A percentile compares a stretch with the other conserved stretches of the same genome.
These are phyloP conservation scores for Porodaedalea pini DNA, from an alignment of 1,284 basidiomycete genomes.

Conservation along the genomic window DNA sequence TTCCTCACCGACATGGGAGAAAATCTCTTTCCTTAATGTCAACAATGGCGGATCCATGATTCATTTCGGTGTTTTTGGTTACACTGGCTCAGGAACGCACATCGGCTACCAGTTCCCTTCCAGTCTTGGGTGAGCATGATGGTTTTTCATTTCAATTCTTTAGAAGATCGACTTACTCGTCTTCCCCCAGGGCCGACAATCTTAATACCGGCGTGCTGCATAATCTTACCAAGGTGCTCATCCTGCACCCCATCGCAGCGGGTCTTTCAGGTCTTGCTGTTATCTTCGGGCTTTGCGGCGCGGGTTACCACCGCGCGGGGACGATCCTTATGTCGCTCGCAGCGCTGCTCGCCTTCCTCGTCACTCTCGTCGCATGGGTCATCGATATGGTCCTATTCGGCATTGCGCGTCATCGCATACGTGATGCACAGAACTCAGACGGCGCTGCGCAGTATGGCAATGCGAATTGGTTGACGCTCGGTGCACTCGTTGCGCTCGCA, in stretches of 20 bases:
- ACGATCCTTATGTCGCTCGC: constrained; percentile 74
- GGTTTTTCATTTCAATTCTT: constrained; percentile 13
- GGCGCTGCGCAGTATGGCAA: constrained; percentile 60
- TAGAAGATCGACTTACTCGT: constrained; percentile 27
- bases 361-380: constrained; percentile 65
- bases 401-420: constrained; percentile 57
- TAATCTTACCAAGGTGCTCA: constrained; percentile 67
- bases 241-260: constrained; percentile 77
- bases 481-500: constrained; percentile 61
- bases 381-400: constrained; percentile 81
- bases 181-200: constrained; percentile 5
- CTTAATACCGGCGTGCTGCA: constrained; percentile 54
- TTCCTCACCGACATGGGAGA: constrained; percentile 70
- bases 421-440: constrained; percentile 41
- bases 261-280: constrained; percentile 69
- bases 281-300: constrained; percentile 67
- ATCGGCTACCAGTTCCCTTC: constrained; percentile 57
- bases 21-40: constrained; percentile 64
- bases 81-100: constrained; percentile 50
- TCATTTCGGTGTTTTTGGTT: constrained; percentile 75
- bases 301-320: constrained; percentile 57
- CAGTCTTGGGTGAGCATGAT: constrained; percentile 33
- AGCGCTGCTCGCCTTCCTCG: constrained; percentile 58
- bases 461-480: constrained; percentile 76
- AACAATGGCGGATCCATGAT: constrained; percentile 34